A percentile compares a stretch with the other conserved stretches of the same genome.
These are phyloP conservation scores for Fusarium concolor DNA, from an alignment of 2,329 filamentous ascomycete species.

Conservation along the genomic window DNA sequence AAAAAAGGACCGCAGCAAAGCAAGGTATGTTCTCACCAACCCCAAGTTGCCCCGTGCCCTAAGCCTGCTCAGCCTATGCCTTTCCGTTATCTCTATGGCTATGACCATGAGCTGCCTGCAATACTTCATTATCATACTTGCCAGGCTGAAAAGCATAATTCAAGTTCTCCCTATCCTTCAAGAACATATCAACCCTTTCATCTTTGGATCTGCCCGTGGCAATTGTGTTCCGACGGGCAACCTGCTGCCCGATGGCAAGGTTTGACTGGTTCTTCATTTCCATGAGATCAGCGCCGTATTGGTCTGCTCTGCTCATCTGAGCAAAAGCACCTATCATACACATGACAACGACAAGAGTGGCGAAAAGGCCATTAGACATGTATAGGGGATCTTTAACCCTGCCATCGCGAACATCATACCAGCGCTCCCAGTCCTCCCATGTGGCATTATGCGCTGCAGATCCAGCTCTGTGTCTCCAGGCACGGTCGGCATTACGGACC, in stretches of 20 bases:
- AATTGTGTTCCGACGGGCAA: constrained; percentile 64
- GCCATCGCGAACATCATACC: constrained; percentile 69
- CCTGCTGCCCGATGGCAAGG: constrained; percentile 70
- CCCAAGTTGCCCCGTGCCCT: constrained; percentile 4
- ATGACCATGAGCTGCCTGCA: constrained; percentile 18
- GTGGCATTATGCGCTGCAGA: constrained; percentile 79
- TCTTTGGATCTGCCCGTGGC: constrained; percentile 66
- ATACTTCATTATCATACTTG: constrained; percentile 45
- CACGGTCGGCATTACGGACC: constrained; percentile 55
- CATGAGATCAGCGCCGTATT: constrained; percentile 70
- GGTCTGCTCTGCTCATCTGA: constrained; percentile 77
- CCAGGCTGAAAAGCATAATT: constrained; percentile 49
- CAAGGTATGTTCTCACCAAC: constrained; percentile 30
- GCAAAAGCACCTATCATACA: constrained; percentile 76
- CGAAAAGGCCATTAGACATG: constrained; percentile 84
- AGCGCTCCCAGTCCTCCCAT: constrained; percentile 97
- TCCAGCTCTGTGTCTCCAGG: constrained; percentile 62
- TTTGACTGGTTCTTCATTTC: constrained; percentile 75
- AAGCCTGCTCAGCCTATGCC: not conserved
- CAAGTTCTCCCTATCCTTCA: constrained; percentile 74
- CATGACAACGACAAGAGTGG: constrained; percentile 73
- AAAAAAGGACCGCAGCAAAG: not conserved
- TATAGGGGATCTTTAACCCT: constrained; percentile 65
- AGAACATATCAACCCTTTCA: constrained; percentile 79
- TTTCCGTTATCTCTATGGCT: constrained; percentile 10